Evolutionary conservation across 805 yeast species (phyloP).

Genomic region (Ascoidea asiatica): DNA sequence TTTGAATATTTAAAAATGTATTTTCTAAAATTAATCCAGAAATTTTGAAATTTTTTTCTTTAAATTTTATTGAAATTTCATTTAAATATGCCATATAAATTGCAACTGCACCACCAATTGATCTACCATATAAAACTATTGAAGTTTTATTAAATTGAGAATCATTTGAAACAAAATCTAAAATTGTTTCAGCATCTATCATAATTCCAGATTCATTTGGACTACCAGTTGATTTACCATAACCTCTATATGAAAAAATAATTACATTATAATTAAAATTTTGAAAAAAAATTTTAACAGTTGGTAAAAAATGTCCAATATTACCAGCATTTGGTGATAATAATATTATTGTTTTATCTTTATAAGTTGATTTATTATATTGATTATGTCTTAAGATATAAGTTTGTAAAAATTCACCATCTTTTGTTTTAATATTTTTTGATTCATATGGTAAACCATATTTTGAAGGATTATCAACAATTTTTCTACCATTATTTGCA

Average conservation of each 20-base stretch:
- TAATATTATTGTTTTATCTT: constrained; percentile 58
- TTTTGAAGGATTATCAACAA: constrained; percentile 66
- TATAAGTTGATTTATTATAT: constrained; percentile 19
- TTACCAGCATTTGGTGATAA: constrained; percentile 93
- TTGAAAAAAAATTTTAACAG: constrained; percentile 54
- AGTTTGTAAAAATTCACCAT: constrained; percentile 55
- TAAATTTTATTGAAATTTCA: too few species aligned
- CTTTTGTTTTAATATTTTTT: constrained; percentile 47
- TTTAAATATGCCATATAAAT: constrained; percentile 58
- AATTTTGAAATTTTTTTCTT: background rate
- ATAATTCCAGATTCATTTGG: constrained; percentile 75
- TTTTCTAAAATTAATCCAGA: constrained; percentile 71
- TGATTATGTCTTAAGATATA: constrained; percentile 43
- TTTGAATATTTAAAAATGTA: constrained; percentile 66
- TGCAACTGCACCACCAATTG: constrained; percentile 92
- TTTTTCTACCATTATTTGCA: constrained; percentile 57
- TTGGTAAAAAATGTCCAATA: constrained; percentile 81
- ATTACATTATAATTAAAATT: constrained; percentile 63
- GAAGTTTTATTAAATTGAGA: constrained; percentile 36
- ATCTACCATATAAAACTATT: constrained; percentile 70
- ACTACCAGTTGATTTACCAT: constrained; percentile 66
- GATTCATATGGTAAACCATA: constrained; percentile 56
- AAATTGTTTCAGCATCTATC: constrained; percentile 62
- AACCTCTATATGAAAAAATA: constrained; percentile 82
- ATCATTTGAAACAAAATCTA: constrained; percentile 43